Base-by-base conservation (phyloP, 345 rosid species). In the Eucalyptus albens region DNA sequence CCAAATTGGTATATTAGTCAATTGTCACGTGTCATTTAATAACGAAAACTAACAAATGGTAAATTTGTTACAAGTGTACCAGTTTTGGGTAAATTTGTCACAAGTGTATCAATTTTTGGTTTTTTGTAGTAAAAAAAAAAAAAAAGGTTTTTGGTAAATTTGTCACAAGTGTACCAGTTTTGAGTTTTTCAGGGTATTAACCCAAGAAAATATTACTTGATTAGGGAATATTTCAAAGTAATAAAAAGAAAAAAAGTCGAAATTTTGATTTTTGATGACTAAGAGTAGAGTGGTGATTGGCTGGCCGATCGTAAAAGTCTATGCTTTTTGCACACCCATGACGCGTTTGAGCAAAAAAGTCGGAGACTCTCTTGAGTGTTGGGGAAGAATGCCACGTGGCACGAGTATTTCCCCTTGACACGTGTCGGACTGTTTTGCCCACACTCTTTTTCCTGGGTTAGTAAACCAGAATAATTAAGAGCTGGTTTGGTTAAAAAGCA, bases 381-480 rank as follows among this genome's bases (percentile, higher is more conserved):
- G 82, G 2, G 42, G 82, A 16, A 33, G 24, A 33, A 11, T 17
- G 82, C 44, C 44, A 72, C 82, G 82, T 33, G 82, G 82, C 44
- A 19, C 42, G 10, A 8, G 6, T 2, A 7, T 29, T 27, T 62
- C 4, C 37, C 19, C 6, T 7, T n/a, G 37, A 62, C 72, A 56
- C 29, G 62, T 24, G 62, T 56, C 62, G 62, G 1, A 4, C 62
- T 56, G 4, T 29, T 62, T 13, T 2, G 0, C 31, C 8, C 31
- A 0, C 9, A 0, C 8, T 8, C 4, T 56, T 11, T 62, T 13
- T 62, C 2, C 3, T 7, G 77, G 40, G 40, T n/a, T 15, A n/a
- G 77, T 67, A 14, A 15, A 9, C 21, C 80, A 15, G 24, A 31
- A 69, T 69, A 9, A 33, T 33, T 33, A 33, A 72, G 82, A 33